A percentile compares a stretch with the other conserved stretches of the same genome.
phyloP scores from a whole-genome alignment of 176 grass and related monocot species.

The Typha latifolia region DNA sequence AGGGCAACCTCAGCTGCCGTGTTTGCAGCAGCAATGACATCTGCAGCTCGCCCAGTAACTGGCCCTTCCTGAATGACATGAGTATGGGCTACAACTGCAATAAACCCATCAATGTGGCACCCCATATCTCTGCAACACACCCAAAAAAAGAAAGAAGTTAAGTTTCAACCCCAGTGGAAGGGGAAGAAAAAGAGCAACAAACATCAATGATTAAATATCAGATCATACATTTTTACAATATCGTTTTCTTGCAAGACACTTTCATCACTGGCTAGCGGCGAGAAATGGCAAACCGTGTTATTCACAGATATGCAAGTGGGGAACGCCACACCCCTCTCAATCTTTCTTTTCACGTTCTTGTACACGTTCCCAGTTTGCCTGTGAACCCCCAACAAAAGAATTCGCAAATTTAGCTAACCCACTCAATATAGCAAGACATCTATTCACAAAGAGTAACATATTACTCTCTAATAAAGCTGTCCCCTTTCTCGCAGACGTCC shows the following conservation, averaged over 20 bases:
- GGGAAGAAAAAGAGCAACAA: background rate
- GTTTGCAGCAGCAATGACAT: conserved; percentile 88
- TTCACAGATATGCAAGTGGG: conserved; percentile 92
- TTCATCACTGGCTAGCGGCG: conserved; percentile 76
- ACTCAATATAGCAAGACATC: background rate
- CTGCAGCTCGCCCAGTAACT: conserved; percentile 67
- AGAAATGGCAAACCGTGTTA: conserved; percentile 93
- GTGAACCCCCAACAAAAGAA: conserved; percentile 9
- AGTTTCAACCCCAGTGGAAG: background rate
- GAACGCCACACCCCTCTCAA: conserved; percentile 91
- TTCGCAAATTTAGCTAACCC: conserved; percentile 11
- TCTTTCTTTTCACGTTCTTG: conserved; percentile 96
- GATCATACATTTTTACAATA: conserved; percentile 90
- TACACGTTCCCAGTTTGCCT: conserved; percentile 94
- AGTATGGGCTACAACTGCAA: conserved; percentile 94
- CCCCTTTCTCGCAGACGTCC: conserved; percentile 90
- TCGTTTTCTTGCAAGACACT: conserved; percentile 78
- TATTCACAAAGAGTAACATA: background rate
- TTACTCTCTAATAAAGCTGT: conserved; percentile 87
- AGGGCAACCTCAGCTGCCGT: conserved; percentile 90
- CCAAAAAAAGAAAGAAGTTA: background rate
- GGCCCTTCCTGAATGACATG: conserved; percentile 61
- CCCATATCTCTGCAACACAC: conserved; percentile 72
- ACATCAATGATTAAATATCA: background rate
- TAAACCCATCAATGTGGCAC: conserved; percentile 99